Evolutionary conservation across 139 green algal genomes (phyloP).

Genomic region (Deuterostichococcus epilithicus): DNA sequence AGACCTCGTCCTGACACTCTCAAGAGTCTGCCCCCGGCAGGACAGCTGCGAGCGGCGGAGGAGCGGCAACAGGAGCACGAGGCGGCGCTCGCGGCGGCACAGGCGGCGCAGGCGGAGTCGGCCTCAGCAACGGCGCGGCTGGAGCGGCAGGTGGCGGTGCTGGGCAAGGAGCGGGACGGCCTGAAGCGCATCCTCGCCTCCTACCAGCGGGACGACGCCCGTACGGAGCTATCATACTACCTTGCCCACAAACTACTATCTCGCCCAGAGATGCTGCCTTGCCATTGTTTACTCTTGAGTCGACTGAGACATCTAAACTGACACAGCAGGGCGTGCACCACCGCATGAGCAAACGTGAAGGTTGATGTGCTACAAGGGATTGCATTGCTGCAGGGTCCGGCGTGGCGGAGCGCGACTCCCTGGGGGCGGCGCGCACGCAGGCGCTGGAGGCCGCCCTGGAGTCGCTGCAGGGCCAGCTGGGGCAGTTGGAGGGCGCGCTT

Average conservation of each 20-base stretch:
- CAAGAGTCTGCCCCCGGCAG: not conserved
- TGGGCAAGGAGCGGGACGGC: constrained; percentile 44
- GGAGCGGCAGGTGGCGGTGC: constrained; percentile 35
- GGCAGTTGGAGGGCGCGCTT: constrained; percentile 6
- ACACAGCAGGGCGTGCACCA: no score
- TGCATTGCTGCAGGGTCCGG: not conserved
- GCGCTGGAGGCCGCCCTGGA: constrained; percentile 32
- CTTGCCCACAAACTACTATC: no score
- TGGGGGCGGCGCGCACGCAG: constrained; percentile 7
- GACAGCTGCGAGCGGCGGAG: not conserved
- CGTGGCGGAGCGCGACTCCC: not conserved
- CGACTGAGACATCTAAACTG: no score
- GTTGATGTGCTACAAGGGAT: no score
- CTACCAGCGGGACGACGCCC: constrained; percentile 46
- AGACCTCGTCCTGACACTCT: not conserved
- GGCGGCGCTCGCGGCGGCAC: not conserved
- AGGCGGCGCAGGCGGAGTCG: constrained; percentile 1
- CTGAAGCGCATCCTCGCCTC: constrained; percentile 43
- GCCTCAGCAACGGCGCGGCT: constrained; percentile 12
- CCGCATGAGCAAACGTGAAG: no score
- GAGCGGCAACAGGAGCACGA: constrained; percentile 15
- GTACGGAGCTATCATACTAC: not conserved
- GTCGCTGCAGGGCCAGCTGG: constrained; percentile 11
- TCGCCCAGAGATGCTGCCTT: not conserved
- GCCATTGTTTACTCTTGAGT: no score